A percentile compares a stretch with the other conserved stretches of the same genome.
Evolutionary conservation across 768 basidiomycete genomes (phyloP).

Genomic region (Cystobasidium onofrii): DNA sequence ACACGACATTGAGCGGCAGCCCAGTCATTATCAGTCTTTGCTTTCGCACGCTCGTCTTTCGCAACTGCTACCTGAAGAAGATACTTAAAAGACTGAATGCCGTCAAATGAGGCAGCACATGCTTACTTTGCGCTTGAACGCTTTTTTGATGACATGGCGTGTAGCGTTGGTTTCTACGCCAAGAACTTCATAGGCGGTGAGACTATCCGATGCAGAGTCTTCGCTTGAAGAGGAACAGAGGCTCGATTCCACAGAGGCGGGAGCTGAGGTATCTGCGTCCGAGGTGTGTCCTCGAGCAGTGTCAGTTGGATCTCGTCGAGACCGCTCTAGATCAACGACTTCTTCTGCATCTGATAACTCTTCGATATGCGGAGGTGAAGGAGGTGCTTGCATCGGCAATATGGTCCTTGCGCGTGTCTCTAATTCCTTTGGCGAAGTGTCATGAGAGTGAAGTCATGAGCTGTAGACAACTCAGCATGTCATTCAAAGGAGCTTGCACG

Average conservation of each 20-base stretch:
- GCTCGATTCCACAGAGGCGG: neutral
- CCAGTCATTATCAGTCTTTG: neutral
- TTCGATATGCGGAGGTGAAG: too few relatives aligned
- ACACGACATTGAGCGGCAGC: neutral
- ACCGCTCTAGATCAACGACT: too few relatives aligned
- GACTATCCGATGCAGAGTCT: neutral
- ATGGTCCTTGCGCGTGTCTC: too few relatives aligned
- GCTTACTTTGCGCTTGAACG: neutral
- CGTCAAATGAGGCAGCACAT: neutral
- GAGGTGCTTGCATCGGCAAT: too few relatives aligned
- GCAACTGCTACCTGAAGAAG: neutral
- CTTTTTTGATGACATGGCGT: conserved; percentile 7
- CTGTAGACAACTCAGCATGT: too few relatives aligned
- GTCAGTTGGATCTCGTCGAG: too few relatives aligned
- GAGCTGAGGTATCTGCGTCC: neutral
- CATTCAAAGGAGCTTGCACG: too few relatives aligned
- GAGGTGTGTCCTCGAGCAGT: too few relatives aligned
- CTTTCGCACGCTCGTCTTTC: neutral
- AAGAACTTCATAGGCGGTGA: neutral
- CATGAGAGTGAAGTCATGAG: too few relatives aligned
- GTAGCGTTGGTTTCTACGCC: neutral
- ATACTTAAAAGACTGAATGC: neutral
- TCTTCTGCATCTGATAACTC: too few relatives aligned
- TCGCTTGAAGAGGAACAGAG: neutral
- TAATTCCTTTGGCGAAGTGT: too few relatives aligned